Evolutionary conservation across 208 protist species (phyloP).

Genomic region (Lotmaria passim): DNA sequence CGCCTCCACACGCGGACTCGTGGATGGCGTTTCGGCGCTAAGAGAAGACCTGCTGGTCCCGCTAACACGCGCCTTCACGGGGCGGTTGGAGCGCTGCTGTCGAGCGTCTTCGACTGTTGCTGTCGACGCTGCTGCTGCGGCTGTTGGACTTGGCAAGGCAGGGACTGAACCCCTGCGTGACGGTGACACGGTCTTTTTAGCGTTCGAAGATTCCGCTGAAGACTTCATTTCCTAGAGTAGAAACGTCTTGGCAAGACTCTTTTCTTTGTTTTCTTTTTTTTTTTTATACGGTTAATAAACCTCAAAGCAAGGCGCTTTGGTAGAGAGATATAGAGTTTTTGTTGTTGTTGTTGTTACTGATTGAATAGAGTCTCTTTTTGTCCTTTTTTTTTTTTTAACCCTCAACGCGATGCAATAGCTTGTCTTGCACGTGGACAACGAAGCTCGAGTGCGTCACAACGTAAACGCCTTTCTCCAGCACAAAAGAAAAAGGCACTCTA

Average conservation of each 20-base stretch:
- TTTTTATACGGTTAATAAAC: neutral
- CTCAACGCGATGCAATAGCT: too few relatives aligned
- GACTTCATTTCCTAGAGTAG: neutral
- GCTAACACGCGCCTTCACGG: neutral
- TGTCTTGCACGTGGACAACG: too few relatives aligned
- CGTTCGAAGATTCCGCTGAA: neutral
- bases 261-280: neutral
- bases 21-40: neutral
- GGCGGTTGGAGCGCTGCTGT: slow-evolving; percentile 5
- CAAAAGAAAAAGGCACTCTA: too few relatives aligned
- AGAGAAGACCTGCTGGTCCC: neutral
- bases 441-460: too few relatives aligned
- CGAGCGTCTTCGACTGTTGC: neutral
- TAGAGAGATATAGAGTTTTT: too few relatives aligned
- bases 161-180: neutral
- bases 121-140: neutral
- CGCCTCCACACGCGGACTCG: neutral
- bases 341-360: too few relatives aligned
- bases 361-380: too few relatives aligned
- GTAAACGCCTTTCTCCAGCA: too few relatives aligned
- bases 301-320: too few relatives aligned
- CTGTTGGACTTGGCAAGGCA: neutral
- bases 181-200: neutral
- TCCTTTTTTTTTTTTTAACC: too few relatives aligned
- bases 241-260: too few relatives aligned